Evolutionary conservation across 345 rosid species (phyloP), one percentile per base, ranked within the genome.

Genomic region (Corymbia maculata): DNA sequence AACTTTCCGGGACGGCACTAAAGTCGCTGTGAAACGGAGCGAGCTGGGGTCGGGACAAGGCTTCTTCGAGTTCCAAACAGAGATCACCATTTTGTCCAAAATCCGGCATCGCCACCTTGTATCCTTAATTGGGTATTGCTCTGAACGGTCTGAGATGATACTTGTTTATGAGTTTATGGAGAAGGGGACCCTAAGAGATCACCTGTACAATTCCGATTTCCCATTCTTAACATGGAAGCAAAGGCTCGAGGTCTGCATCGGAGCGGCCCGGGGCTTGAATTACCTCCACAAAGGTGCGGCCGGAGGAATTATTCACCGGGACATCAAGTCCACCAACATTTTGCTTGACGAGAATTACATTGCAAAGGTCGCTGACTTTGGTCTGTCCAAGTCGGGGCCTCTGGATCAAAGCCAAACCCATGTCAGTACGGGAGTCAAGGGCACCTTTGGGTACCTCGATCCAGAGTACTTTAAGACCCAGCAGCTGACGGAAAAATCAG

Each of bases 71-170:
- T 95, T 94, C 88, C 94, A 90, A 51, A 93, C 95, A 1, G 95
- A 93, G 90, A 91, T 95, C 89, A 92, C 86, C 85, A 90, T 94
- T 55, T 88, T 96, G 66, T 96, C 95, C 59, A 95, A 93, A 88
- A 95, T 95, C 80, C 88, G 92, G 4, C 98, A 95, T 86, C 93
- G 91, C 12, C 95, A 97, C 85, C 95, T 97, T 4, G 95, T 95
- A 36, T 93, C 99, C 15, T 90, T 97, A 86, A 94, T 90, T 1
- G 99, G 98, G 26, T 95, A 94, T 52, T 95, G 97, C 87, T 88
- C 92, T n/a, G 97, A 96, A 61, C 59, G 89, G 86, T 86, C 90
- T 36, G 94, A 94, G 89, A 95, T 95, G 97, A 93, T 94, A 61
- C 89, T 94, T 68, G 94, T 95, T 16, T 94, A 93, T 9, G 95